Evolutionary conservation across 2,329 filamentous ascomycete species (phyloP).

Genomic region (Akanthomyces uredinophilus): DNA sequence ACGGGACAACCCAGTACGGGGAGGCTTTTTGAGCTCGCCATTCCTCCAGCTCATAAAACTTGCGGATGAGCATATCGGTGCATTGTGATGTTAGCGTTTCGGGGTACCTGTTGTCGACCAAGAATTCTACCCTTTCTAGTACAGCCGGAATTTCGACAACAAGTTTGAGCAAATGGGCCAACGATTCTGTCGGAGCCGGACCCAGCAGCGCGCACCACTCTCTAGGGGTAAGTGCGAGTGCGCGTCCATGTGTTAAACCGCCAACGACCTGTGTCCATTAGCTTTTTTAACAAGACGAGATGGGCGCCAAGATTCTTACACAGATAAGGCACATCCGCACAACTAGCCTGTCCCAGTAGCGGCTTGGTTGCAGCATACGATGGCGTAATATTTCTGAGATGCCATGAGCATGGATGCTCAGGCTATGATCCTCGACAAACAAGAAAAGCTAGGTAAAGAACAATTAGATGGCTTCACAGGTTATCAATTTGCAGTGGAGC

Average conservation of each 20-base stretch:
- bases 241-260: not conserved
- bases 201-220: not conserved
- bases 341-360: not conserved
- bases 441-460: not conserved
- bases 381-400: not conserved
- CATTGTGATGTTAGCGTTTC: not conserved
- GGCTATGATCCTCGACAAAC: not conserved
- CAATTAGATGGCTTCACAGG: not conserved
- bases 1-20: not conserved
- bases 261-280: not conserved
- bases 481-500: not conserved
- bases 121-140: not conserved
- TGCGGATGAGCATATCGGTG: not conserved
- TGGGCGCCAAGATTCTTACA: not conserved
- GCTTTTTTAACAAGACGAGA: not conserved
- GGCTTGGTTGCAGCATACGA: not conserved
- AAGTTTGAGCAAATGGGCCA: not conserved
- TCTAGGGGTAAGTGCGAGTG: not conserved
- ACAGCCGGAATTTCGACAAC: not conserved
- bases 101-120: not conserved
- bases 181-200: not conserved
- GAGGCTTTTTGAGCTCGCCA: not conserved
- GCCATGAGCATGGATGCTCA: not conserved
- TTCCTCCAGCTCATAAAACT: not conserved
- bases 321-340: not conserved